Evolutionary conservation across 176 grass and related monocot species (phyloP), one percentile per base, ranked within the genome.

Genomic region (Aegilops umbellulata): DNA sequence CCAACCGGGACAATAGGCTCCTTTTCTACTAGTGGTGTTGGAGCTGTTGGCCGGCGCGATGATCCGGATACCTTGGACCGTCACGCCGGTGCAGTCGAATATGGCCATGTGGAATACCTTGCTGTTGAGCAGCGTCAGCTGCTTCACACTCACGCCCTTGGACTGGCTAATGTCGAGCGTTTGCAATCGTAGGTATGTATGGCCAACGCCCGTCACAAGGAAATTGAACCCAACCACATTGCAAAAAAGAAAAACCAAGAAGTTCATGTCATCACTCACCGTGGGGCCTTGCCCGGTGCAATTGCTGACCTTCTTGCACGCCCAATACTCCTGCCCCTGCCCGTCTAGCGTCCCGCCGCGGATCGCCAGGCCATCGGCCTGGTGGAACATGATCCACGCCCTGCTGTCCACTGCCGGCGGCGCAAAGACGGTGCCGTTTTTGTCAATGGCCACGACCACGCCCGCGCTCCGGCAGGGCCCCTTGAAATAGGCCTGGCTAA

Each of bases 371-470:
- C 93, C 86, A 25, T 93, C 24, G n/a, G 90, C 88, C 38, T 91
- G 89, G 83, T 95, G 85, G 67, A 95, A 95, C 83, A 65, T 60
- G 32, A 95, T 87, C 93, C 91, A 95, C 23, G 78, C 30, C 27
- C 23, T 51, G 44, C 6, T 39, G 70, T 27, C 80, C 63, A 89
- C 82, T 3, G 80, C 47, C 8, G 76, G 20, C 8, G 88, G 88
- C 64, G 91, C 90, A 34, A 95, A 44, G 22, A 95, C 84, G 34
- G 83, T 80, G 10, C 91, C 91, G 14, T 81, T 80, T 2, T 86
- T 91, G n/a, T 81, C 31, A 58, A 95, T 32, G 57, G 85, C 80
- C 16, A 95, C 20, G 16, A 63, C 82, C 57, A 90, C 49, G 22
- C 41, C 71, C 29, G 66, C 39, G 29, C 88, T 91, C 47, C 76